Evolutionary conservation across 2,329 filamentous ascomycete species (phyloP).

Genomic region (Penicillium janthinellum): DNA sequence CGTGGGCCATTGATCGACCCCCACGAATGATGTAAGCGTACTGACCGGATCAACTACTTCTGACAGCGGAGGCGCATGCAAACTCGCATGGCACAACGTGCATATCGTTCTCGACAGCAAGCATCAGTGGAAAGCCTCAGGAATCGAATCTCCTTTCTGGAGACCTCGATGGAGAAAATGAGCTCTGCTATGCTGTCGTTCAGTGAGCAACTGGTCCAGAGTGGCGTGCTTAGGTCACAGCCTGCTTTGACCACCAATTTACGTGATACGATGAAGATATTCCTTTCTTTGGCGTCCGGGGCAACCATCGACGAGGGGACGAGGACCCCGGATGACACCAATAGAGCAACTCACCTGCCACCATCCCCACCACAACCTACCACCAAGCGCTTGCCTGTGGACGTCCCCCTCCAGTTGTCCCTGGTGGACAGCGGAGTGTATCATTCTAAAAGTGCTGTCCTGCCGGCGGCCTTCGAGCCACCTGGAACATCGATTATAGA

Average conservation of each 20-base stretch:
- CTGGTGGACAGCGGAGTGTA: background rate
- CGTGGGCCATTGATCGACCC: background rate
- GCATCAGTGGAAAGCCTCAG: constrained; percentile 22
- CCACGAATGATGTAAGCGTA: background rate
- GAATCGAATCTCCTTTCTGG: constrained; percentile 23
- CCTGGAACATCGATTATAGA: background rate
- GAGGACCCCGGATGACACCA: background rate
- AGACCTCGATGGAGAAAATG: constrained; percentile 26
- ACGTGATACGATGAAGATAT: constrained; percentile 1
- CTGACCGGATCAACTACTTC: background rate
- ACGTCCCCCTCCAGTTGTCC: background rate
- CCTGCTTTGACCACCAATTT: constrained; percentile 16
- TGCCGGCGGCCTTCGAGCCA: background rate
- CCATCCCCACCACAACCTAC: background rate
- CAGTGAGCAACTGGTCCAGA: constrained; percentile 26
- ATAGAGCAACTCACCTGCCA: background rate
- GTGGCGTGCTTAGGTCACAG: constrained; percentile 22
- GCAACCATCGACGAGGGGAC: background rate
- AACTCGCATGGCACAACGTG: constrained; percentile 30
- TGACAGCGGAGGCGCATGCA: constrained; percentile 29
- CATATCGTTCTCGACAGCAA: constrained; percentile 32
- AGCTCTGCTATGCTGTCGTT: constrained; percentile 25
- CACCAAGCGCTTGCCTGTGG: background rate
- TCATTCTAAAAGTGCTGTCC: background rate
- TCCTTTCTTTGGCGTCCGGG: background rate